A percentile compares a stretch with the other conserved stretches of the same genome.
Evolutionary conservation across 805 yeast species (phyloP).

Genomic region (Wickerhamomyces hampshirensis): DNA sequence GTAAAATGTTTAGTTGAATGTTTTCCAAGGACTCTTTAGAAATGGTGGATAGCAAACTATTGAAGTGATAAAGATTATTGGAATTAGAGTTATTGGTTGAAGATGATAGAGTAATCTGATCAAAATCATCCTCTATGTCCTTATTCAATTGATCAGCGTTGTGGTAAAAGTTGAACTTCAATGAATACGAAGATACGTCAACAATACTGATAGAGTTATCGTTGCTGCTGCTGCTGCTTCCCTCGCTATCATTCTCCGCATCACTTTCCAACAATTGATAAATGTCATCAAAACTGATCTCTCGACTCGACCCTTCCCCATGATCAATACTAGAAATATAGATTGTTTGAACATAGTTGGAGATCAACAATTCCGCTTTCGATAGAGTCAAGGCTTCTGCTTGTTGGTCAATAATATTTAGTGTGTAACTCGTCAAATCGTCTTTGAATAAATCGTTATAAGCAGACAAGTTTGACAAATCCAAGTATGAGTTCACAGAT

Average conservation of each 20-base stretch:
- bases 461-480: neutral
- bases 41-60: conserved; percentile 11
- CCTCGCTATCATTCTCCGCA: neutral
- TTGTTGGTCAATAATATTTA: neutral
- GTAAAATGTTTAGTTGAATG: conserved; percentile 22
- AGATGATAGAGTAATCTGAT: conserved; percentile 29
- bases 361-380: neutral
- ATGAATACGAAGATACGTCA: neutral
- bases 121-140: conserved; percentile 22
- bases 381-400: neutral
- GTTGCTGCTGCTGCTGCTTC: neutral
- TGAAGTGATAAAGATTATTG: conserved; percentile 3
- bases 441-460: neutral
- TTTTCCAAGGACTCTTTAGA: conserved; percentile 4
- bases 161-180: conserved; percentile 4
- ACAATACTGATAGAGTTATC: neutral
- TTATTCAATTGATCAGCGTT: conserved; percentile 2
- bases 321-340: neutral
- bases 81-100: no score
- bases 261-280: neutral
- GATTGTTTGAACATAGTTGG: neutral
- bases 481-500: neutral
- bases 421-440: neutral
- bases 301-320: neutral
- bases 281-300: neutral